Evolutionary conservation across 805 yeast genomes (phyloP).

Genomic region (Wickerhamiella qilinensis): DNA sequence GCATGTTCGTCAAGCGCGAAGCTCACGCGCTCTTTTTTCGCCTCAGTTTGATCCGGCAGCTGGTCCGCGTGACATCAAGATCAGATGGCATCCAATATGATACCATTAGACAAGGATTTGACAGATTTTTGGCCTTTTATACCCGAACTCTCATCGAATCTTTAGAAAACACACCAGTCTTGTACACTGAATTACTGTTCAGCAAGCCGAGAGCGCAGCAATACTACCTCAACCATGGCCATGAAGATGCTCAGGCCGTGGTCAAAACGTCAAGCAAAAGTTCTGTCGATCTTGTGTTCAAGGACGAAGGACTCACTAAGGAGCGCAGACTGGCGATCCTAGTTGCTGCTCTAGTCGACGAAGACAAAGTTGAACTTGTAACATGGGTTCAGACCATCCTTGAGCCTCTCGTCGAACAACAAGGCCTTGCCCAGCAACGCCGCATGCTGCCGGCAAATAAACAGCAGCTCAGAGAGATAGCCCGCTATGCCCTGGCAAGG

Average conservation of each 20-base stretch:
- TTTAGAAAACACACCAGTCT: constrained; percentile 35
- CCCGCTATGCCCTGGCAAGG: constrained; percentile 34
- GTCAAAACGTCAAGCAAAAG: constrained; percentile 3
- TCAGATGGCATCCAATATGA: constrained; percentile 29
- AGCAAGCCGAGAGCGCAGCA: constrained; percentile 33
- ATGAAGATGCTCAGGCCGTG: constrained; percentile 18
- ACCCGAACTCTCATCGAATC: constrained; percentile 40
- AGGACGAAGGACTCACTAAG: constrained; percentile 13
- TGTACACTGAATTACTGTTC: constrained; percentile 50
- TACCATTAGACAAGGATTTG: constrained; percentile 39
- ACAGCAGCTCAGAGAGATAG: constrained; percentile 18
- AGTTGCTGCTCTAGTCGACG: constrained; percentile 32
- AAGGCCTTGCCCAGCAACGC: constrained; percentile 5
- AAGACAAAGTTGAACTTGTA: constrained; percentile 28
- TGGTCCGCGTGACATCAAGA: constrained; percentile 36
- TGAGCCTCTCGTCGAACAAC: constrained; percentile 18
- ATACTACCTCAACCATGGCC: constrained; percentile 48
- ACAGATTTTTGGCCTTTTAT: constrained; percentile 47
- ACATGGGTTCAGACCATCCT: constrained; percentile 30
- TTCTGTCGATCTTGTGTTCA: constrained; percentile 18
- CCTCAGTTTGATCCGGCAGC: constrained; percentile 51
- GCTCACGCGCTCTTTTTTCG: constrained; percentile 43
- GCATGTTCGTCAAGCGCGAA: constrained; percentile 49
- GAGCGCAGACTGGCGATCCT: constrained; percentile 37
- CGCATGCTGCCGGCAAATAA: constrained; percentile 14